Conservation (phyloP, 1,284 basidiomycete genomes). For the Puccinia polysora region DNA sequence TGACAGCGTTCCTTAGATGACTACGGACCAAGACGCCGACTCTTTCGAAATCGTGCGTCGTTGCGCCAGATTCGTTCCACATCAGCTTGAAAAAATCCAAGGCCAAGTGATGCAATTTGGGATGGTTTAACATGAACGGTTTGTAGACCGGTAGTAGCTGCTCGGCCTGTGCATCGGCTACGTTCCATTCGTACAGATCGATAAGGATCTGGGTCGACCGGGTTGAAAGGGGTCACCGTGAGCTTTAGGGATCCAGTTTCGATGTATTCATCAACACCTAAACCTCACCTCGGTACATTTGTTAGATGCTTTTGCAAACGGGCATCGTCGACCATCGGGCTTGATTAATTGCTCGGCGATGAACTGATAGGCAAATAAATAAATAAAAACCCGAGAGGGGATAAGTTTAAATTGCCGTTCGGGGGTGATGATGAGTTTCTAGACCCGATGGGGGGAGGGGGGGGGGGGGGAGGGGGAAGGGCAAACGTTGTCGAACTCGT, state of each 20-base stretch:
- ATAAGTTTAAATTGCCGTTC: neutral
- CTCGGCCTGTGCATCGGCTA: conserved; percentile 25
- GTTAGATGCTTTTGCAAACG: conserved; percentile 76
- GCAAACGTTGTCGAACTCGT: conserved; percentile 73
- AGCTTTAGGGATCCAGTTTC: conserved; percentile 66
- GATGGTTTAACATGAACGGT: conserved; percentile 83
- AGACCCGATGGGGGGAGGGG: too few species aligned
- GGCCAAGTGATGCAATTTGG: conserved; percentile 73
- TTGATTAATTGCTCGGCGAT: conserved; percentile 79
- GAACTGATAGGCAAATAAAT: conserved; percentile 56
- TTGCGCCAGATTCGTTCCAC: conserved; percentile 89
- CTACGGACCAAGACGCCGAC: conserved; percentile 76
- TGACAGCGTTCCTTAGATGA: conserved; percentile 58
- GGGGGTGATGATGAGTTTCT: too few species aligned
- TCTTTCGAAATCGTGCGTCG: conserved; percentile 70
- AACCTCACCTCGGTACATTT: conserved; percentile 79
- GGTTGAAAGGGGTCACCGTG: conserved; percentile 61
- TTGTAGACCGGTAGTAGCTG: conserved; percentile 61
- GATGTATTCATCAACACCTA: too few species aligned
- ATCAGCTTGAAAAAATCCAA: conserved; percentile 86
- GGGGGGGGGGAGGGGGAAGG: neutral
- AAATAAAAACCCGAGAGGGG: neutral
- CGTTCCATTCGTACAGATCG: conserved; percentile 43
- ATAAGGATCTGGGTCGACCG: conserved; percentile 37
- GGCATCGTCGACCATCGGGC: conserved; percentile 71